phyloP scores from a whole-genome alignment of 371 early-diverging fungal species.

The Mucor irregularis region DNA sequence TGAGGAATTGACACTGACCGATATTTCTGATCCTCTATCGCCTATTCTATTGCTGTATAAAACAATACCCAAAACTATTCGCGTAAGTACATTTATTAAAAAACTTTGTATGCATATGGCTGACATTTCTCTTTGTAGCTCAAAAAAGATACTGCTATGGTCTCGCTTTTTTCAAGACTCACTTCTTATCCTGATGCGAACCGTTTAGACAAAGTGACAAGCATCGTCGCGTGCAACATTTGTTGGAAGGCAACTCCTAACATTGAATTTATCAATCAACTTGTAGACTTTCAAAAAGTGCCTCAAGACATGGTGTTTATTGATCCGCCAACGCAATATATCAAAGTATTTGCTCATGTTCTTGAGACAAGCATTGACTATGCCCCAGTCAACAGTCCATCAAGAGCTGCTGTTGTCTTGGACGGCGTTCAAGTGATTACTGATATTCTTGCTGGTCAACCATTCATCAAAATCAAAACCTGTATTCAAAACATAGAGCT shows the following conservation, averaged over 20 bases:
- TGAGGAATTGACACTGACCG: constrained; percentile 51
- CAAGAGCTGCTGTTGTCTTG: constrained; percentile 45
- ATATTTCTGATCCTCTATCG: constrained; percentile 29
- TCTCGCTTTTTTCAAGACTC: constrained; percentile 53
- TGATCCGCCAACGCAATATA: constrained; percentile 51
- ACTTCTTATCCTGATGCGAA: constrained; percentile 40
- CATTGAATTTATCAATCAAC: constrained; percentile 43
- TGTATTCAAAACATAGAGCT: constrained; percentile 41
- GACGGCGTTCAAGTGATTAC: constrained; percentile 60
- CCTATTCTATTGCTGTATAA: constrained; percentile 41
- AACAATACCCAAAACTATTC: constrained; percentile 50
- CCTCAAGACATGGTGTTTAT: constrained; percentile 51
- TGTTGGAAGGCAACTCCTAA: constrained; percentile 47
- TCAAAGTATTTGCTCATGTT: constrained; percentile 48
- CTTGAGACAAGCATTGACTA: constrained; percentile 57
- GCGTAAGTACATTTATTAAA: constrained; percentile 34
- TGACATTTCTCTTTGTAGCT: constrained; percentile 5
- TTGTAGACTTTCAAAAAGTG: constrained; percentile 45
- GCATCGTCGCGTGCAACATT: constrained; percentile 50
- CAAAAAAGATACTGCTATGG: constrained; percentile 46
- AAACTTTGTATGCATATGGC: not conserved
- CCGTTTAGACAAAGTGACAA: constrained; percentile 52
- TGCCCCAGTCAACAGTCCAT: constrained; percentile 51
- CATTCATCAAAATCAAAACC: constrained; percentile 44
- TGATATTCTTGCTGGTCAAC: constrained; percentile 52